phyloP scores from a whole-genome alignment of 2,329 filamentous ascomycete genomes.

The Onygena corvina region DNA sequence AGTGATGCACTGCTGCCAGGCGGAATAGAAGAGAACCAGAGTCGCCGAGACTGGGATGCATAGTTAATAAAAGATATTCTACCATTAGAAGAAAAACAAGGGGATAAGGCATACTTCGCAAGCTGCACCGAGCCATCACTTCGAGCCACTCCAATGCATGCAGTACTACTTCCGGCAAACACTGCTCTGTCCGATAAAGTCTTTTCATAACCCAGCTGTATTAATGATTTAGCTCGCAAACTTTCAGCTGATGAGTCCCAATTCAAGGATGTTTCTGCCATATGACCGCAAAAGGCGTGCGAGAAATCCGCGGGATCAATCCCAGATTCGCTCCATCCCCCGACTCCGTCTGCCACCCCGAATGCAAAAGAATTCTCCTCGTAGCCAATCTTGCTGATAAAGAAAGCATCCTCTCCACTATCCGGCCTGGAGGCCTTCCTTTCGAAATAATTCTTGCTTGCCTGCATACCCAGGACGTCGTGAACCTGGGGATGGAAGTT shows the following conservation, averaged over 20 bases:
- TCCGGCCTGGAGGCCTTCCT: constrained; percentile 54
- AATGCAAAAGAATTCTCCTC: constrained; percentile 50
- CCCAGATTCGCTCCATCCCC: constrained; percentile 84
- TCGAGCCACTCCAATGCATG: constrained; percentile 68
- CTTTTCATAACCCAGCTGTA: constrained; percentile 74
- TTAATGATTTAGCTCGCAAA: constrained; percentile 52
- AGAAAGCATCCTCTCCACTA: constrained; percentile 93
- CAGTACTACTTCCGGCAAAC: constrained; percentile 77
- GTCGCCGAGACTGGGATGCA: constrained; percentile 68
- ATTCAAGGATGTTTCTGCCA: constrained; percentile 62
- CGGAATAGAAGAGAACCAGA: constrained; percentile 84
- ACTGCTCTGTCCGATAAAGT: constrained; percentile 64
- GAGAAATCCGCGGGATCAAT: constrained; percentile 94
- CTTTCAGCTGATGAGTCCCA: constrained; percentile 34
- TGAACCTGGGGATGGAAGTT: constrained; percentile 50
- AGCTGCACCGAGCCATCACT: constrained; percentile 67
- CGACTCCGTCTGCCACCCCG: constrained; percentile 86
- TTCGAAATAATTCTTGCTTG: constrained; percentile 38
- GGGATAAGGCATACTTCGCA: constrained; percentile 68
- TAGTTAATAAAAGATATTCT: constrained; percentile 6
- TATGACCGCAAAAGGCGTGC: constrained; percentile 83
- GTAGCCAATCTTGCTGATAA: constrained; percentile 68
- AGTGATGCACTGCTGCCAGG: constrained; percentile 70
- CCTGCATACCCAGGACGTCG: constrained; percentile 28
- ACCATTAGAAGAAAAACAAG: constrained; percentile 1